Percentiles rank a stretch among this genome's conserved stretches.
Evolutionary conservation across 306 rosid genomes (phyloP).

Genomic region (Quercus berberidifolia): DNA sequence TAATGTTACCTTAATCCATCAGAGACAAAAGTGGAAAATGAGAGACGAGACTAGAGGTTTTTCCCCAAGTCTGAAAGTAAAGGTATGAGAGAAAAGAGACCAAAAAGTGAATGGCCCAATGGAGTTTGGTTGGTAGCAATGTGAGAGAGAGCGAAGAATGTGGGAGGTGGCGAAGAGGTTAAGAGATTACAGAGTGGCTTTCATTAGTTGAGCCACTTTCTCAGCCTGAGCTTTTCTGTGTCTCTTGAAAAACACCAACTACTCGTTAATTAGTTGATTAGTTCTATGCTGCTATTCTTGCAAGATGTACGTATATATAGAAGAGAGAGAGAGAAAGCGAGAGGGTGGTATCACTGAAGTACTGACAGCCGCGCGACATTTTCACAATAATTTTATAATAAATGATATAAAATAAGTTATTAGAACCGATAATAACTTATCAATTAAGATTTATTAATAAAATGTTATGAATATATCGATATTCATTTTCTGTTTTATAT

Average conservation of each 20-base stretch:
- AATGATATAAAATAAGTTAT: rapidly evolving
- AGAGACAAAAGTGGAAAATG: conserved; percentile 16
- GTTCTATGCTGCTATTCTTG: conserved; percentile 43
- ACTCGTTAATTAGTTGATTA: neutral
- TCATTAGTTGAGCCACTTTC: neutral
- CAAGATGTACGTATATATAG: conserved; percentile 30
- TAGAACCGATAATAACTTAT: rapidly evolving
- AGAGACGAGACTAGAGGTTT: conserved; percentile 22
- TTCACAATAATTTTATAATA: too few relatives aligned
- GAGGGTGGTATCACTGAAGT: neutral
- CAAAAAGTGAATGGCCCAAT: conserved; percentile 15
- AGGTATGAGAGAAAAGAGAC: conserved; percentile 16
- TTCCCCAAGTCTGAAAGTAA: conserved; percentile 24
- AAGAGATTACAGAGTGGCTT: conserved; percentile 27
- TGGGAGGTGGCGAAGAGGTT: conserved; percentile 29
- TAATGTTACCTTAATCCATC: conserved; percentile 37
- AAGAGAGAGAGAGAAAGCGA: neutral
- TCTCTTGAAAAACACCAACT: neutral
- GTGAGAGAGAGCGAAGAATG: conserved; percentile 48
- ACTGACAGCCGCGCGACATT: rapidly evolving
- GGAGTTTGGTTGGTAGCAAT: conserved; percentile 27
- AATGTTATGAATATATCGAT: rapidly evolving
- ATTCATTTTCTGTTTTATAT: too few relatives aligned
- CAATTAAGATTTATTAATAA: too few relatives aligned
- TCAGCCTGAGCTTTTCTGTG: neutral